Base-by-base conservation (phyloP, 176 grass and related monocot species). In the Hyparrhenia diplandra region DNA sequence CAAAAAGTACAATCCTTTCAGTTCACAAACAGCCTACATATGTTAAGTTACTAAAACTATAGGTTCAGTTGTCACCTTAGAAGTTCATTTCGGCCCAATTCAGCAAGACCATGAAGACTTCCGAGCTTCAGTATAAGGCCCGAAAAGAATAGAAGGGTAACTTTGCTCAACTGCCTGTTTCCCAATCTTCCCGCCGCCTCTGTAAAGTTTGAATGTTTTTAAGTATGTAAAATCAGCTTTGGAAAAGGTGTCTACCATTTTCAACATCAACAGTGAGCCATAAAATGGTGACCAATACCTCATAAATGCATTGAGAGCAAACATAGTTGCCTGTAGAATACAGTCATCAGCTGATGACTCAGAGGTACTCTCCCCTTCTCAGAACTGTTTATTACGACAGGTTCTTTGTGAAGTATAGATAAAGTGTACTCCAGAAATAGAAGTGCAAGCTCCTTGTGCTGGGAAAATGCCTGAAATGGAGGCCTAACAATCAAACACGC, bases 81-180 rank as follows among this genome's bases (percentile, higher is more conserved):
- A 73, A 89, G 88, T 75, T 98, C 95, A 77, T 82, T 85, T 76
- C 64, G 92, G 57, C 88, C 90, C 75, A 83, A 68, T 66, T 89
- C 92, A 88, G 88, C 79, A 63, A 94, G 82, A 28, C 92, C 88
- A 89, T 98, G 90, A 77, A 94, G 88, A 87, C 86, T 89, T 83
- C 95, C 95, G 74, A 98, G 91, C 72, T 94, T 94, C 79, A 98
- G 78, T 83, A 92, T 87, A 75, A 98, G 90, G 25, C 76, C 95
- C 87, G 92, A 93, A 77, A n/a, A 94, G 86, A 77, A 94, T 88
- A 79, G 90, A 94, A 84, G 95, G 86, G 80, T 91, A 98, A 93
- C 84, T 98, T 84, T 79, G 90, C 61, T 98, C 92, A 80, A 98
- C 90, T 69, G 92, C 92, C 86, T 90, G 93, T 90, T 98, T 98